Conservation (phyloP, 176 grass and related monocot genomes). For the Carex cristatella region DNA sequence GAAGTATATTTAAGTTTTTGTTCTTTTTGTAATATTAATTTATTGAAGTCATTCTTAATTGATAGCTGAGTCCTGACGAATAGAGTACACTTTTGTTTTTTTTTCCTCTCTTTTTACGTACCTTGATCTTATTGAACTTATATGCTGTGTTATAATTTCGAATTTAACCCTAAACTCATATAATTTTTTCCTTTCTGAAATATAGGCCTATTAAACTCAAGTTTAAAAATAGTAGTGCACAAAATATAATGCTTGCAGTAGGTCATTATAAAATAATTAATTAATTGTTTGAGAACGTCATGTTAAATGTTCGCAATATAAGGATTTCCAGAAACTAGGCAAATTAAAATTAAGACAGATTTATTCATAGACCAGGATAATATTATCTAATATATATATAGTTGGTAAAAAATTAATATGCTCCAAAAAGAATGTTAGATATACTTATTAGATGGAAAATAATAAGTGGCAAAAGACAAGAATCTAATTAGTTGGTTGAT, state of each 20-base stretch:
- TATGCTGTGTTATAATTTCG: neutral
- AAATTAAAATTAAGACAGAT: neutral
- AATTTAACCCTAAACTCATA: neutral
- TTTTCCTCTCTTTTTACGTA: neutral
- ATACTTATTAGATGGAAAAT: neutral
- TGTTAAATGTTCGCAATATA: neutral
- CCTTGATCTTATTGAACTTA: neutral
- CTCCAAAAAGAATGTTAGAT: neutral
- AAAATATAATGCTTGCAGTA: neutral
- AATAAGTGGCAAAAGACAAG: constrained; percentile 1
- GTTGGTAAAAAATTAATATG: neutral
- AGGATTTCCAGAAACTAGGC: neutral
- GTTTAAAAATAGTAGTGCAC: no score
- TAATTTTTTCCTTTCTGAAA: no score
- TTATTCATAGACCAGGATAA: neutral
- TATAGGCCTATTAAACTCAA: neutral
- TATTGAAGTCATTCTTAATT: neutral
- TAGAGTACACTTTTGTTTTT: neutral
- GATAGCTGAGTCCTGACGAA: neutral
- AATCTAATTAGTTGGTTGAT: constrained; percentile 29
- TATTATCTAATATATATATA: neutral
- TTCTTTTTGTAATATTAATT: neutral
- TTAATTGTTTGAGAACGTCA: neutral
- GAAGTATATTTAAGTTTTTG: neutral
- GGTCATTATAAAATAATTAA: no score